Percentiles rank a stretch among this genome's conserved stretches.
Conservation (phyloP, 169 alveolate species). For the Plasmodium gaboni region DNA sequence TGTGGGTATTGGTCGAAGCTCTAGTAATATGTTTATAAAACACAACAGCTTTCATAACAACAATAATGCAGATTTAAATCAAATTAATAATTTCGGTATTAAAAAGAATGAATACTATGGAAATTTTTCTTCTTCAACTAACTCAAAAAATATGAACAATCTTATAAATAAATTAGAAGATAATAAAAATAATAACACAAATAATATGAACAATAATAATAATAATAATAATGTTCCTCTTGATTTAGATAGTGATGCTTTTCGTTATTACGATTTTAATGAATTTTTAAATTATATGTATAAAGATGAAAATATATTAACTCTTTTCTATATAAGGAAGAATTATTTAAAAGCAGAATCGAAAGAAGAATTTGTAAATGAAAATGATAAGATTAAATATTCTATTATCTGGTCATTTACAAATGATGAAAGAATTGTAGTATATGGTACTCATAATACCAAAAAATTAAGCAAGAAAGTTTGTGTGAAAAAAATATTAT, state of each 20-base stretch:
- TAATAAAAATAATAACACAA: neutral
- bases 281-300: conserved; percentile 70
- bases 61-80: conserved; percentile 18
- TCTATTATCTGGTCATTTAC: conserved; percentile 70
- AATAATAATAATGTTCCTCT: neutral
- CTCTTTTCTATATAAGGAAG: conserved; percentile 66
- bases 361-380: conserved; percentile 62
- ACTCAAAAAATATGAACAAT: conserved; percentile 10
- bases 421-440: conserved; percentile 58
- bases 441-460: conserved; percentile 54
- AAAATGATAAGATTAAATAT: conserved; percentile 56
- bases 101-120: conserved; percentile 33
- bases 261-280: conserved; percentile 35
- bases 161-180: conserved; percentile 15
- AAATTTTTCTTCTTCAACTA: conserved; percentile 19
- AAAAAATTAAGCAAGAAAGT: conserved; percentile 74
- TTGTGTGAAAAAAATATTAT: conserved; percentile 69
- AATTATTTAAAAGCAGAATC: conserved; percentile 75
- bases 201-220: conserved; percentile 7
- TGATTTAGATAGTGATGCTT: conserved; percentile 68
- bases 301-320: conserved; percentile 73
- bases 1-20: neutral
- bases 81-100: neutral
- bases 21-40: conserved; percentile 15
- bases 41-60: conserved; percentile 17